Evolutionary conservation across 202 grass and related monocot genomes (phyloP), one percentile per base, ranked within the genome.

Genomic region (Cymbopogon flexuosus): DNA sequence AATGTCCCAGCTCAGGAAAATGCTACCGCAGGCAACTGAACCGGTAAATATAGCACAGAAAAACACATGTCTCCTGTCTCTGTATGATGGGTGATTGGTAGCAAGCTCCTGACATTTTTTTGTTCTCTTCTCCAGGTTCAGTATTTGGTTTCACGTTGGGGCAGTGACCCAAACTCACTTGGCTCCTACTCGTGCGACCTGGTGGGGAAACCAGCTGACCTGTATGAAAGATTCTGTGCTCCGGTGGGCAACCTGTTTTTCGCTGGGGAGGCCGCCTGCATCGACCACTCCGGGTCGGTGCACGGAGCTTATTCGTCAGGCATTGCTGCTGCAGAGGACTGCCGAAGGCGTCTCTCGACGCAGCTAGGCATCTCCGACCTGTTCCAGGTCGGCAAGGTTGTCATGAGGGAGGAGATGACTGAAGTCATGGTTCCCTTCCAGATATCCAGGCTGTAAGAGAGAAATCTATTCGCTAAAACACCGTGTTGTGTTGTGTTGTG

Each of bases 161-260:
- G 96, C 18, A 96, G 88, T 0, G 96, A 99, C 47, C 87, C 87
- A 1, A 83, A 99, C 42, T 99, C 96, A 0, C 88, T 96, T 0
- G 96, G 96, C 18, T 84, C 92, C 33, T 99, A 99, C 78, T 99
- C 92, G 12, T 99, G 96, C 1, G 96, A 99, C 80, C 63, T 99
- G 65, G 96, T 99, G 0, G 92, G 88, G 1, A 99, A 96, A 73
- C 96, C 96, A 72, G 88, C 92, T 68, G 96, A 99, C 79, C 61
- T 96, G 19, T 99, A 96, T 4, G 96, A 99, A 66, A 91, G 90
- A 81, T 91, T 96, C 74, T 96, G 96, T 2, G 96, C 90, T 54
- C 88, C 92, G 3, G 96, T 99, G 60, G 96, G 91, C 45, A 96
- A 96, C 84, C 80, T 96, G 40, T 99, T 93, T 41, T 99, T 99